Evolutionary conservation across 169 alveolate genomes (phyloP).

Genomic region (Plasmodium sp.): DNA sequence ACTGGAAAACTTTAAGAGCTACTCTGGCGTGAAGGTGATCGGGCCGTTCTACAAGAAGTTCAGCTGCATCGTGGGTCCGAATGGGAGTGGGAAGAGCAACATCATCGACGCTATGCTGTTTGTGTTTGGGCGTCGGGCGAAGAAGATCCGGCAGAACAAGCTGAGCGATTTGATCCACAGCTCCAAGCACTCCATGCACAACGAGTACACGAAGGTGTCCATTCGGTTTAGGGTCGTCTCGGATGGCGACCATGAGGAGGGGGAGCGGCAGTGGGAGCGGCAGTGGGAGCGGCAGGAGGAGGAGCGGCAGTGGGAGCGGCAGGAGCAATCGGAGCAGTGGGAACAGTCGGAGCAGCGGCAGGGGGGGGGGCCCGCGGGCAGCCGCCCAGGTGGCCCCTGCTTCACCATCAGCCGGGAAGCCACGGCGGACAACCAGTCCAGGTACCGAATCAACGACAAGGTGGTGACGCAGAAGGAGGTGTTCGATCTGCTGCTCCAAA

Average conservation of each 20-base stretch:
- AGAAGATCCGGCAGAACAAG: conserved; percentile 96
- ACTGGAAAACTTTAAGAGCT: conserved; percentile 96
- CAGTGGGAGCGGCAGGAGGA: not conserved
- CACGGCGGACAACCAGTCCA: conserved; percentile 80
- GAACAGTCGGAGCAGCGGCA: not conserved
- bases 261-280: not conserved
- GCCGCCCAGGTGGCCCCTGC: too few species aligned
- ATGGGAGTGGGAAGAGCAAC: conserved; percentile 99
- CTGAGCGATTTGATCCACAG: conserved; percentile 95
- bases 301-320: not conserved
- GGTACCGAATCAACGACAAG: conserved; percentile 88
- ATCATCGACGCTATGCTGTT: conserved; percentile 98
- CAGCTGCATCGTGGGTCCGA: conserved; percentile 97
- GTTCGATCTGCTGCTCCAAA: conserved; percentile 87
- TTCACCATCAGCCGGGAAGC: conserved; percentile 84
- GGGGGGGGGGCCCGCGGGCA: not conserved
- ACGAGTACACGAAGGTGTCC: conserved; percentile 92
- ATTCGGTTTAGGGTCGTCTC: conserved; percentile 92
- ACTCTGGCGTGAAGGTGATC: conserved; percentile 92
- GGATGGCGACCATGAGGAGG: conserved; percentile 75
- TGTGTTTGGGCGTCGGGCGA: conserved; percentile 98
- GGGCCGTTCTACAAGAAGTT: conserved; percentile 96
- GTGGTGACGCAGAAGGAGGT: conserved; percentile 93
- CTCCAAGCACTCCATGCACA: conserved; percentile 88
- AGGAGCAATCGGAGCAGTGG: not conserved